phyloP scores from a whole-genome alignment of 768 basidiomycete species.

The Pleurotus eryngii region DNA sequence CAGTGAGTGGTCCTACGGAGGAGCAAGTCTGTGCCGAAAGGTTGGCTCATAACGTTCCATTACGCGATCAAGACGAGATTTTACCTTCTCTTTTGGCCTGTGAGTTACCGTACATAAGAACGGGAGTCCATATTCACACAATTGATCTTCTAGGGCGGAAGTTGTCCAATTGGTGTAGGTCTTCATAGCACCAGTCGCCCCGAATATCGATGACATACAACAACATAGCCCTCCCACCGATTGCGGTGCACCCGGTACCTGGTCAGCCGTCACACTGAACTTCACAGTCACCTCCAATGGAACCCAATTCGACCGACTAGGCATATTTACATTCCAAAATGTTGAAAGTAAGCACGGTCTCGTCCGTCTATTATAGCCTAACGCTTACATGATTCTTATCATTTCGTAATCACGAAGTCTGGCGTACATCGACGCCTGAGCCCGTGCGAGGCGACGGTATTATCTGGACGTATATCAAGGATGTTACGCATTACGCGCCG shows the following conservation, averaged over 20 bases:
- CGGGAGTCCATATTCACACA: not conserved
- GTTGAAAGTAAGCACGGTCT: slow-evolving; percentile 57
- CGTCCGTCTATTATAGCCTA: not conserved
- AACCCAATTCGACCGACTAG: slow-evolving; percentile 72
- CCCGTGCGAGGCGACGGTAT: slow-evolving; percentile 65
- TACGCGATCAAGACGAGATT: slow-evolving; percentile 50
- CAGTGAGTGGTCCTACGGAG: slow-evolving; percentile 37
- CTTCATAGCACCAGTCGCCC: not conserved
- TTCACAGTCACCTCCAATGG: slow-evolving; percentile 78
- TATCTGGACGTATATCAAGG: slow-evolving; percentile 77
- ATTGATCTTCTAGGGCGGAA: slow-evolving; percentile 45
- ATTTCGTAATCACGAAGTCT: slow-evolving; percentile 39
- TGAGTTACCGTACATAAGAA: slow-evolving; percentile 27
- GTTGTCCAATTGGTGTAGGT: slow-evolving; percentile 59
- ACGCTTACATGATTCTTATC: too few relatives aligned
- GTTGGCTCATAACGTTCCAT: not conserved
- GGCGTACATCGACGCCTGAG: slow-evolving; percentile 81
- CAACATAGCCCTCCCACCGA: slow-evolving; percentile 60
- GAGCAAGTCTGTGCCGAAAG: too few relatives aligned
- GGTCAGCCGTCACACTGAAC: slow-evolving; percentile 74
- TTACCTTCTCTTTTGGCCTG: slow-evolving; percentile 69
- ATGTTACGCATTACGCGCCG: slow-evolving; percentile 69
- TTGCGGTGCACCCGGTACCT: slow-evolving; percentile 67
- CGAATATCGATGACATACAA: not conserved
- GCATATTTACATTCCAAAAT: slow-evolving; percentile 71